These are phyloP conservation scores for Cicer arietinum DNA, from an alignment of 306 rosid species.

Conservation along the genomic window DNA sequence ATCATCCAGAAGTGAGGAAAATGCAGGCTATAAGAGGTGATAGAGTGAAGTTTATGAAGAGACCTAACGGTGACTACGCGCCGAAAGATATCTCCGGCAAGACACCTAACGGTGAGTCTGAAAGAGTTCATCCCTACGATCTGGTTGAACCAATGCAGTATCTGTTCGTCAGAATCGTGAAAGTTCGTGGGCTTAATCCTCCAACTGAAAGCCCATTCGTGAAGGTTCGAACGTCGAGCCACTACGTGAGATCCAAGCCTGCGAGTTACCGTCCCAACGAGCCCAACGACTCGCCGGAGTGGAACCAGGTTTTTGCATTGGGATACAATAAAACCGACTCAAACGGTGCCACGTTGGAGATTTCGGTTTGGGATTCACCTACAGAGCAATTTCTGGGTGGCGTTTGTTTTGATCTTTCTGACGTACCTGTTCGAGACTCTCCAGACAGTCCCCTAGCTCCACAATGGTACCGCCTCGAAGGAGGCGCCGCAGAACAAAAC, in stretches of 20 bases:
- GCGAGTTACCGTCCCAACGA: slow-evolving; percentile 64
- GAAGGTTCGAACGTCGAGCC: slow-evolving; percentile 58
- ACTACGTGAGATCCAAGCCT: slow-evolving; percentile 57
- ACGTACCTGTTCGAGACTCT: slow-evolving; percentile 56
- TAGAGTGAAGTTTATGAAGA: slow-evolving; percentile 62
- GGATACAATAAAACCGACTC: slow-evolving; percentile 62
- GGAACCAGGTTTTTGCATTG: slow-evolving; percentile 75
- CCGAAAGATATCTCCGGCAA: slow-evolving; percentile 67
- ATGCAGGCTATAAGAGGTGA: slow-evolving; percentile 70
- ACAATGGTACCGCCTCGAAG: slow-evolving; percentile 62
- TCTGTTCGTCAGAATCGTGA: slow-evolving; percentile 70
- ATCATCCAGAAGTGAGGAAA: slow-evolving; percentile 63
- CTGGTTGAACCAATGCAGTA: slow-evolving; percentile 95
- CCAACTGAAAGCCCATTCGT: slow-evolving; percentile 65
- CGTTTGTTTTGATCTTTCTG: slow-evolving; percentile 64
- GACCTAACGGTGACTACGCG: slow-evolving; percentile 68
- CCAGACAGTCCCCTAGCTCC: slow-evolving; percentile 61
- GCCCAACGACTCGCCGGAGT: slow-evolving; percentile 77
- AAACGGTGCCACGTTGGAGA: slow-evolving; percentile 62
- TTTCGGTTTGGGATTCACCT: slow-evolving; percentile 69
- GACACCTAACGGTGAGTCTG: slow-evolving; percentile 41
- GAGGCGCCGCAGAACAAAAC: slow-evolving; percentile 48
- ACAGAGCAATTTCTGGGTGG: slow-evolving; percentile 82
- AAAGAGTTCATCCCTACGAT: slow-evolving; percentile 74
- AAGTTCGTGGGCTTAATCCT: slow-evolving; percentile 70